Evolutionary conservation across 805 yeast genomes (phyloP).

Genomic region (Scheffersomyces spartinae): DNA sequence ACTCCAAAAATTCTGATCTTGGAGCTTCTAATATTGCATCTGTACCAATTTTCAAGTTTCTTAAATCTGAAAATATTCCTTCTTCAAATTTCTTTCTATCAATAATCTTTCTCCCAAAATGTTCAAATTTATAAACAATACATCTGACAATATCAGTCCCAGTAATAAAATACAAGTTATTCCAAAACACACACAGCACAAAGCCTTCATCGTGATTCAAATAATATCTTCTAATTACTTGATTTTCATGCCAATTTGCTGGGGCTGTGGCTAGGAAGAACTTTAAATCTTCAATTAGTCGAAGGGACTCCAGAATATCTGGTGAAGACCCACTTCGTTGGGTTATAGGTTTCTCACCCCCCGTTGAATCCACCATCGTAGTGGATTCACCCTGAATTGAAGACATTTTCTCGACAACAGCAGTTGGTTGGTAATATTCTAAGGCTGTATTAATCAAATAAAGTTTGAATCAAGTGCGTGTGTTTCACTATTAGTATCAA

Average conservation of each 20-base stretch:
- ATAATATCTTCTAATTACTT: conserved; percentile 75
- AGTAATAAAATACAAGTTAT: conserved; percentile 76
- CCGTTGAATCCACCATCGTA: no score
- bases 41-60: conserved; percentile 74
- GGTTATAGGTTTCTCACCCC: no score
- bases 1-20: conserved; percentile 71
- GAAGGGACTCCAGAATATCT: conserved; percentile 51
- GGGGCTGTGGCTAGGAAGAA: conserved; percentile 90
- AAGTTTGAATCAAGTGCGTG: no score
- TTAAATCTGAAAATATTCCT: conserved; percentile 84
- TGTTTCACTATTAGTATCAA: no score
- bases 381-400: no score
- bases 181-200: conserved; percentile 89
- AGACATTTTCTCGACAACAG: no score
- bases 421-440: no score
- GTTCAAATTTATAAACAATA: conserved; percentile 76
- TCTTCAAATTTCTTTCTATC: conserved; percentile 95
- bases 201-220: conserved; percentile 84
- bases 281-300: conserved; percentile 66
- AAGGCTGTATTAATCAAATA: no score
- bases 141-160: conserved; percentile 96
- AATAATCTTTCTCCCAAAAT: conserved; percentile 73
- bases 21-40: conserved; percentile 87
- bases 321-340: no score
- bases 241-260: conserved; percentile 83